These are phyloP conservation scores for Cladophialophora carrionii DNA, from an alignment of 2,329 filamentous ascomycete species.

Conservation along the genomic window DNA sequence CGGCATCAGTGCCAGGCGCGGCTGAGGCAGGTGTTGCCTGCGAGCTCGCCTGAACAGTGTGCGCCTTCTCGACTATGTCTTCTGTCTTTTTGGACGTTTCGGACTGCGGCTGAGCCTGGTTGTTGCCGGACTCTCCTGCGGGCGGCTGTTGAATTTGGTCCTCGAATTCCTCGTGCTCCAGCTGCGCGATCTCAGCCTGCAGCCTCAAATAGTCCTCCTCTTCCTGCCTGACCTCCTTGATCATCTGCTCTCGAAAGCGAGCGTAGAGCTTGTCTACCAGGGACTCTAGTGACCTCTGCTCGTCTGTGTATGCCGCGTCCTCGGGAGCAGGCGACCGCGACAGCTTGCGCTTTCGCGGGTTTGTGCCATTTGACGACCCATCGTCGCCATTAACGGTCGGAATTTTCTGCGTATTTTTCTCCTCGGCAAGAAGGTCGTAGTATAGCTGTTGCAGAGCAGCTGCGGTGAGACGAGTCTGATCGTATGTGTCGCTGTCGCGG, in stretches of 20 bases:
- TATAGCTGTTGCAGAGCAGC: conserved; percentile 81
- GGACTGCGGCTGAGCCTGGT: conserved; percentile 3
- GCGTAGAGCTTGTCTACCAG: conserved; percentile 75
- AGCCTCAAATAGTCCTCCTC: conserved; percentile 69
- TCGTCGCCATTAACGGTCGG: conserved; percentile 43
- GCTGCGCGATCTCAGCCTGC: conserved; percentile 67
- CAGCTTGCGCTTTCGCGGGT: conserved; percentile 74
- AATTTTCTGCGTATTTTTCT: conserved; percentile 49
- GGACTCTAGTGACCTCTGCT: conserved; percentile 30
- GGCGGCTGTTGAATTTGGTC: conserved; percentile 39
- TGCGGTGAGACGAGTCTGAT: conserved; percentile 72
- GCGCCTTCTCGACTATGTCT: conserved; percentile 10
- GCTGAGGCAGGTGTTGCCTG: conserved; percentile 30
- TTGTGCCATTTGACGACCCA: conserved; percentile 42
- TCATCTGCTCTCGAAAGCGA: conserved; percentile 70
- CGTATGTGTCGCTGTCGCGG: conserved; percentile 69
- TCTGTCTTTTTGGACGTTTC: neutral
- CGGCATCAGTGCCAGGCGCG: conserved; percentile 29
- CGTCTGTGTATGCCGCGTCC: conserved; percentile 7
- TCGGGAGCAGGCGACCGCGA: conserved; percentile 63
- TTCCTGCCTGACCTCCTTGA: conserved; percentile 72
- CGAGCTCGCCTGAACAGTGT: conserved; percentile 15
- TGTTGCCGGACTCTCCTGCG: conserved; percentile 11
- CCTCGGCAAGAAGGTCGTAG: conserved; percentile 73
- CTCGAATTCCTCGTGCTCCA: conserved; percentile 65